Evolutionary conservation across 2,329 filamentous ascomycete species (phyloP).

Genomic region (Monosporascus sp.): DNA sequence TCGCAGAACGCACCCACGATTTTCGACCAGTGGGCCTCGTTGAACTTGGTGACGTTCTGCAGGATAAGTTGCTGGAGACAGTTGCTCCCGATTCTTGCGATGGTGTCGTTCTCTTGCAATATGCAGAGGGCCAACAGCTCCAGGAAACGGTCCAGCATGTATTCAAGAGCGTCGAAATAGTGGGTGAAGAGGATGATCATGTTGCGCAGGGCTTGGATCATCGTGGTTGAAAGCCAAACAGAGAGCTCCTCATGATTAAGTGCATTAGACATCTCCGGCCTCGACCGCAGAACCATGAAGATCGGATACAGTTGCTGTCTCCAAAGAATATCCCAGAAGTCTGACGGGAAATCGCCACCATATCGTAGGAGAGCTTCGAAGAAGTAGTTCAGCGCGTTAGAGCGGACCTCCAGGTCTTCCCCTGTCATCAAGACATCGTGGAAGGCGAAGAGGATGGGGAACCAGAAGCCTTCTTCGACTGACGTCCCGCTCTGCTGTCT

Average conservation of each 20-base stretch:
- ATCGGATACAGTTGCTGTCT: constrained; percentile 95
- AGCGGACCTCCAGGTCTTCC: constrained; percentile 94
- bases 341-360: constrained; percentile 82
- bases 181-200: constrained; percentile 99
- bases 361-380: constrained; percentile 91
- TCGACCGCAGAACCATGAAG: constrained; percentile 94
- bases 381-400: constrained; percentile 85
- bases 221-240: constrained; percentile 97
- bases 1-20: constrained; percentile 95
- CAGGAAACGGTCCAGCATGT: constrained; percentile 97
- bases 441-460: constrained; percentile 95
- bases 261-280: constrained; percentile 93
- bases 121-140: constrained; percentile 94
- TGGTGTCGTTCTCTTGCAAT: constrained; percentile 98
- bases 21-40: constrained; percentile 81
- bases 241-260: constrained; percentile 95
- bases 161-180: constrained; percentile 92
- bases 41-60: constrained; percentile 93
- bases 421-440: constrained; percentile 99
- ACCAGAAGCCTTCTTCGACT: constrained; percentile 97
- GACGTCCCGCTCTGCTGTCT: constrained; percentile 71
- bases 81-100: constrained; percentile 95
- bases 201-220: constrained; percentile 96
- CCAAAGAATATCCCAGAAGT: constrained; percentile 99
- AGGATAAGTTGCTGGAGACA: constrained; percentile 94